These are phyloP conservation scores for Scytalidium lignicola DNA, from an alignment of 2,329 filamentous ascomycete genomes.

Conservation along the genomic window DNA sequence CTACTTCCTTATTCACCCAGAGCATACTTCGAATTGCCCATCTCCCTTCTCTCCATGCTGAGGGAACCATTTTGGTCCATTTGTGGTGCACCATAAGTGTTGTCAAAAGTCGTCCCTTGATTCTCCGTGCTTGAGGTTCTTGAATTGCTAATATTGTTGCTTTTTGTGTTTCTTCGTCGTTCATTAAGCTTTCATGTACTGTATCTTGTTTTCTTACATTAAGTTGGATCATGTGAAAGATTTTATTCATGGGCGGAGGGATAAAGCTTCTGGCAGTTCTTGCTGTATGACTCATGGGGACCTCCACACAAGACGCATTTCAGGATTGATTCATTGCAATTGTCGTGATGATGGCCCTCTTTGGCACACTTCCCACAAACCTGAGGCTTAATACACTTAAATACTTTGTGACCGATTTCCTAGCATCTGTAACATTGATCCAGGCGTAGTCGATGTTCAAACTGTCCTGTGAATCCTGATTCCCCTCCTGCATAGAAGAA, in stretches of 20 bases:
- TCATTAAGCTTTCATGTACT: constrained; percentile 12
- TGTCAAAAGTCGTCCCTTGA: constrained; percentile 2
- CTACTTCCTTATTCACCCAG: constrained; percentile 21
- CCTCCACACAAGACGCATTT: constrained; percentile 16
- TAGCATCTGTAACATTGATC: constrained; percentile 28
- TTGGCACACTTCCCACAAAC: constrained; percentile 11
- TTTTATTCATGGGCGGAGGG: too few species aligned
- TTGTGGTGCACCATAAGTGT: constrained; percentile 6
- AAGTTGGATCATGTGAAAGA: too few species aligned
- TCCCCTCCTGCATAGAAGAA: constrained; percentile 3
- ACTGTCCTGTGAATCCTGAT: neutral
- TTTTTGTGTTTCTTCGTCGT: constrained; percentile 5
- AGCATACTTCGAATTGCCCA: constrained; percentile 24
- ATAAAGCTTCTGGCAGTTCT: too few species aligned
- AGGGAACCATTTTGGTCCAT: constrained; percentile 9
- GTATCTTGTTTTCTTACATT: neutral
- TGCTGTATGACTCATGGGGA: neutral
- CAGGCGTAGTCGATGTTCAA: constrained; percentile 12
- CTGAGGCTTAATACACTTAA: constrained; percentile 21
- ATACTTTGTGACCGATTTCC: constrained; percentile 24
- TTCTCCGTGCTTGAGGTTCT: constrained; percentile 5
- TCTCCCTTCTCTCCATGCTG: constrained; percentile 11
- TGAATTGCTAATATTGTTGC: constrained; percentile 6
- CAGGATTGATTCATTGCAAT: constrained; percentile 4
- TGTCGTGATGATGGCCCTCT: constrained; percentile 16